Percentiles rank a stretch among this genome's conserved stretches.
Evolutionary conservation across 208 protist species (phyloP).

Genomic region (Trypanosomatidae sp.): DNA sequence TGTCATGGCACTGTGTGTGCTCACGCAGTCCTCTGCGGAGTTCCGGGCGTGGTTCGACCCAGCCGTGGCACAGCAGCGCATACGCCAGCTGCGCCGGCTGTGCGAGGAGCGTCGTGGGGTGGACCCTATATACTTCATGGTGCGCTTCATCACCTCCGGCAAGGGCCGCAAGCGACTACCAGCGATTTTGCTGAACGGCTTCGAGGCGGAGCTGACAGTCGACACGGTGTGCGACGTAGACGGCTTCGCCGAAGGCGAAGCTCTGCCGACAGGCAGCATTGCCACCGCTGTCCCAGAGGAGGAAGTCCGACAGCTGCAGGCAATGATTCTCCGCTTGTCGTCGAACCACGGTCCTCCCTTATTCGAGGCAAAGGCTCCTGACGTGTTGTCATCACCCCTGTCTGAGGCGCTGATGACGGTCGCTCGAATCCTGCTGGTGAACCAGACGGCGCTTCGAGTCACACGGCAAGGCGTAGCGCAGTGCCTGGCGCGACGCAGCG

Average conservation of each 20-base stretch:
- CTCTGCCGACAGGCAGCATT: constrained; percentile 14
- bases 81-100: constrained; percentile 29
- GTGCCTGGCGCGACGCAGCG: constrained; percentile 17
- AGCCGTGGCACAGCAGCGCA: constrained; percentile 4
- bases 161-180: constrained; percentile 43
- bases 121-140: constrained; percentile 46
- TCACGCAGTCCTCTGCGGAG: constrained; percentile 30
- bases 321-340: neutral
- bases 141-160: constrained; percentile 46
- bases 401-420: neutral
- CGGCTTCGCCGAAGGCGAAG: constrained; percentile 40
- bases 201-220: constrained; percentile 34
- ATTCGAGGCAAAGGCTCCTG: neutral
- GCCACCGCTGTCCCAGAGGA: constrained; percentile 3
- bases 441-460: constrained; percentile 9
- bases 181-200: constrained; percentile 36
- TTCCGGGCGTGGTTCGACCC: constrained; percentile 26
- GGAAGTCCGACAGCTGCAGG: constrained; percentile 1
- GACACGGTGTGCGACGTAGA: constrained; percentile 36
- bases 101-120: constrained; percentile 37
- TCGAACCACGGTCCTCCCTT: neutral
- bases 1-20: constrained; percentile 28
- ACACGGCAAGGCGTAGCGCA: constrained; percentile 7
- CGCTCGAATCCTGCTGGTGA: constrained; percentile 7
- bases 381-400: neutral